Evolutionary conservation across 1,139 yeast species (phyloP).

Genomic region (Pichia sp.): DNA sequence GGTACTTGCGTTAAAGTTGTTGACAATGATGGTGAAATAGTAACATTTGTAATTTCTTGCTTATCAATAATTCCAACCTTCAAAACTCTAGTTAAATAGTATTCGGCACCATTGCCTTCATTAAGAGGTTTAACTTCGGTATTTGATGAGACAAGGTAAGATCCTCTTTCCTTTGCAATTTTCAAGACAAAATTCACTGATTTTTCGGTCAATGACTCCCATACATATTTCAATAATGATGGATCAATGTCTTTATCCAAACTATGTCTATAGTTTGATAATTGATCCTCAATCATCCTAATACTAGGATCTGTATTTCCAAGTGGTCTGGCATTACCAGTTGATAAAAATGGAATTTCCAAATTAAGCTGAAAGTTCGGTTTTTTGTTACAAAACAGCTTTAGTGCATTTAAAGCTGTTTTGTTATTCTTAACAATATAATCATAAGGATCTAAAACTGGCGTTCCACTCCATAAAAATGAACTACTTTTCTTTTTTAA

Average conservation of each 20-base stretch:
- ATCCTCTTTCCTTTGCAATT: slow-evolving; percentile 21
- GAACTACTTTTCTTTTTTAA: slow-evolving; percentile 25
- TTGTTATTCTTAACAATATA: slow-evolving; percentile 23
- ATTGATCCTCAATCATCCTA: slow-evolving; percentile 17
- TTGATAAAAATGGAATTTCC: slow-evolving; percentile 25
- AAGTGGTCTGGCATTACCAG: neutral
- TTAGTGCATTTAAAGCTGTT: slow-evolving; percentile 20
- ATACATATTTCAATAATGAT: slow-evolving; percentile 13
- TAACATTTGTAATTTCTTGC: slow-evolving; percentile 21
- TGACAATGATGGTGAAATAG: slow-evolving; percentile 13
- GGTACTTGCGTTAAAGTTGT: slow-evolving; percentile 6
- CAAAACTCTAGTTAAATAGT: slow-evolving; percentile 24
- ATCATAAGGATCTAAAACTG: slow-evolving; percentile 31
- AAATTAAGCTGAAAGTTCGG: slow-evolving; percentile 12
- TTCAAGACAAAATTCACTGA: slow-evolving; percentile 23
- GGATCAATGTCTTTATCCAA: slow-evolving; percentile 16
- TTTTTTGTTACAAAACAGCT: slow-evolving; percentile 10
- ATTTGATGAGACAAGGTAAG: slow-evolving; percentile 17
- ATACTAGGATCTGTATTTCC: slow-evolving; percentile 9
- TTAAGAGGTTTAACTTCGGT: slow-evolving; percentile 16
- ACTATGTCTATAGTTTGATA: slow-evolving; percentile 2
- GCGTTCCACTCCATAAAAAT: slow-evolving; percentile 23
- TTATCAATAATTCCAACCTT: slow-evolving; percentile 28
- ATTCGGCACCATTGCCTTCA: slow-evolving; percentile 17
- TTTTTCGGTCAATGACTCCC: slow-evolving; percentile 13